Evolutionary conservation across 495 filamentous ascomycete species (phyloP).

Genomic region (Tuber microsphaerosporum): DNA sequence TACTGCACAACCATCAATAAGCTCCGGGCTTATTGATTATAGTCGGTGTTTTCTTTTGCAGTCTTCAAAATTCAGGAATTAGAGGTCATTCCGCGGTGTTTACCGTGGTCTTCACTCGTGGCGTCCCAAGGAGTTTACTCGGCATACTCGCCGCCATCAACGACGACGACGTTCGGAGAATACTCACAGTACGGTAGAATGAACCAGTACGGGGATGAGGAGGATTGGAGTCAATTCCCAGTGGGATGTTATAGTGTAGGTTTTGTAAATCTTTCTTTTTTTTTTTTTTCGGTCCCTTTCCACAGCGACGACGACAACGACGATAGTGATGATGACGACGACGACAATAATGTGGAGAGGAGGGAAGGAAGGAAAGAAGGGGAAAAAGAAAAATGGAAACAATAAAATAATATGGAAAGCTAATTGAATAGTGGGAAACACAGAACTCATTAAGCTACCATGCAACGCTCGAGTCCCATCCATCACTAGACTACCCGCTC

Average conservation of each 20-base stretch:
- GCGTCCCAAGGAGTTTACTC: conserved; percentile 34
- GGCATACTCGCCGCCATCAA: conserved; percentile 29
- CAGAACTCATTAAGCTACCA: conserved; percentile 38
- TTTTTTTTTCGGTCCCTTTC: neutral
- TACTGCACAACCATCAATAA: conserved; percentile 4
- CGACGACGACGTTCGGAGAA: conserved; percentile 28
- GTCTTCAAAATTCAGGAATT: conserved; percentile 42
- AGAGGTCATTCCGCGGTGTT: conserved; percentile 42
- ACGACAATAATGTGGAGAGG: too few species aligned
- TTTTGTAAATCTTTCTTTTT: conserved; percentile 8
- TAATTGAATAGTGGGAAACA: conserved; percentile 8
- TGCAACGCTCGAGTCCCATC: conserved; percentile 25
- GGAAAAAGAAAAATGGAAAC: neutral
- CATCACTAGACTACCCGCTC: conserved; percentile 13
- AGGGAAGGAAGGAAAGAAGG: neutral
- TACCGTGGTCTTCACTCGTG: conserved; percentile 39
- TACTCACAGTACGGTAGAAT: conserved; percentile 31
- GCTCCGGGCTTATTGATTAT: conserved; percentile 28
- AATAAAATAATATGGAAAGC: neutral
- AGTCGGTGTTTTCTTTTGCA: conserved; percentile 27
- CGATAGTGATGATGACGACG: neutral
- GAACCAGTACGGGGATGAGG: conserved; percentile 32
- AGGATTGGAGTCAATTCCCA: conserved; percentile 35
- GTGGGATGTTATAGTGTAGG: conserved; percentile 16
- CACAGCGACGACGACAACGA: neutral